Evolutionary conservation across 2,329 filamentous ascomycete genomes (phyloP).

Genomic region (Beauveria sp.): DNA sequence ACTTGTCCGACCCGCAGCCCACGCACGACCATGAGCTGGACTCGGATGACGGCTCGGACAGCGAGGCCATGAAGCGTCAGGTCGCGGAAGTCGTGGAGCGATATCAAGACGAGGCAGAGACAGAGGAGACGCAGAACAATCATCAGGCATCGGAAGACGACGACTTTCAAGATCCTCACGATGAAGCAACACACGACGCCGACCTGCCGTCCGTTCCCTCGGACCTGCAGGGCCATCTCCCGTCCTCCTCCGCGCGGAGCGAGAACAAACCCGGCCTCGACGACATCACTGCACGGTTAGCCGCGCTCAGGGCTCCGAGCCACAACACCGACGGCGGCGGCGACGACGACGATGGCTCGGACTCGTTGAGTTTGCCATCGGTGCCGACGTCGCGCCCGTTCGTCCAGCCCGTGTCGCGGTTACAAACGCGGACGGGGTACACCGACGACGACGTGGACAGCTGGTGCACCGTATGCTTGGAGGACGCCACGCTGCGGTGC

Average conservation of each 20-base stretch:
- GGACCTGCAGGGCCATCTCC: slow-evolving; percentile 29
- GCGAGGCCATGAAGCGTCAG: slow-evolving; percentile 38
- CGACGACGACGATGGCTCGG: slow-evolving; percentile 21
- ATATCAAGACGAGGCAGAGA: slow-evolving; percentile 38
- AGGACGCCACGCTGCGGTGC: slow-evolving; percentile 68
- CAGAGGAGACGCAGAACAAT: slow-evolving; percentile 19
- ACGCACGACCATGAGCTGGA: slow-evolving; percentile 10
- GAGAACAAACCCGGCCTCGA: slow-evolving; percentile 25
- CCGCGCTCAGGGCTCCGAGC: slow-evolving; percentile 37
- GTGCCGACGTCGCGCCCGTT: slow-evolving; percentile 43
- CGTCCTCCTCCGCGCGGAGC: slow-evolving; percentile 17
- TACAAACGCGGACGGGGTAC: slow-evolving; percentile 35
- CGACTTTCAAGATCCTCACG: slow-evolving; percentile 13
- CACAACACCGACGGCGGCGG: slow-evolving; percentile 11
- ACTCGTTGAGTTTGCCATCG: slow-evolving; percentile 37
- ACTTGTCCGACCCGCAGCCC: background rate
- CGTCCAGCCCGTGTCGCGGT: slow-evolving; percentile 31
- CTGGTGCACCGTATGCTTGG: slow-evolving; percentile 79
- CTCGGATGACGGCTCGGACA: slow-evolving; percentile 39
- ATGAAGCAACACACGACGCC: slow-evolving; percentile 13
- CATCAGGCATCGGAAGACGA: background rate
- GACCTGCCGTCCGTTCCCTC: slow-evolving; percentile 40
- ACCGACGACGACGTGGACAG: slow-evolving; percentile 65
- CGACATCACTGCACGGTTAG: slow-evolving; percentile 45
- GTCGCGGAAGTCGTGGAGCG: slow-evolving; percentile 38